A percentile compares a stretch with the other conserved stretches of the same genome.
phyloP scores from a whole-genome alignment of 2,329 filamentous ascomycete genomes.

The Colletotrichum kahawae region DNA sequence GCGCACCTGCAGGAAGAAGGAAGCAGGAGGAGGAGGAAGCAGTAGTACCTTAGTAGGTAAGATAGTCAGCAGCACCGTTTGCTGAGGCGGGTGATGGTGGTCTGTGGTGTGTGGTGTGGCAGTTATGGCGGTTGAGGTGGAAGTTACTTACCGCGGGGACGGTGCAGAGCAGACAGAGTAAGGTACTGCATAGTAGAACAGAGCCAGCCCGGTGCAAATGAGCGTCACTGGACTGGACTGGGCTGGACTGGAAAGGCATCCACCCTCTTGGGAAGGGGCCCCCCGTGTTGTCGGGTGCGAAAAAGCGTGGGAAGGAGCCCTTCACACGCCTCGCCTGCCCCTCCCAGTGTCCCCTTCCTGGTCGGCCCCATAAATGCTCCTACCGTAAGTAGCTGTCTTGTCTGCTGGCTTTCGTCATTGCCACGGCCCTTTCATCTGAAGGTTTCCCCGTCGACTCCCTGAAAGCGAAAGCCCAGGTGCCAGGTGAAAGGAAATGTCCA shows the following conservation, averaged over 20 bases:
- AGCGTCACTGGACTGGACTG: neutral
- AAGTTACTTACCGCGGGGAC: neutral
- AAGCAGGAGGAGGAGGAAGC: neutral
- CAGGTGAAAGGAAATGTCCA: neutral
- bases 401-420: constrained; percentile 20
- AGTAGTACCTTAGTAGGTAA: neutral
- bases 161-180: too few relatives aligned
- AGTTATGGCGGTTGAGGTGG: neutral
- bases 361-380: constrained; percentile 16
- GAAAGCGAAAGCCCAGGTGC: neutral
- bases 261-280: neutral
- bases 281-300: constrained; percentile 9
- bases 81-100: neutral
- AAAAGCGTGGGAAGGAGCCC: neutral
- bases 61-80: neutral
- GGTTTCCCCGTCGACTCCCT: constrained; percentile 10
- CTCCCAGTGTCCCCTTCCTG: constrained; percentile 1
- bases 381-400: constrained; percentile 12
- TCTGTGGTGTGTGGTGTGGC: neutral
- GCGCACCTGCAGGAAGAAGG: neutral
- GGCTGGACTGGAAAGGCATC: neutral
- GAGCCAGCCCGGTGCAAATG: neutral
- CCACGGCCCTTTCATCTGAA: constrained; percentile 22
- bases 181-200: too few relatives aligned
- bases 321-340: neutral